Base-by-base conservation (phyloP, 2,329 filamentous ascomycete species). In the Verticillium nubilum region DNA sequence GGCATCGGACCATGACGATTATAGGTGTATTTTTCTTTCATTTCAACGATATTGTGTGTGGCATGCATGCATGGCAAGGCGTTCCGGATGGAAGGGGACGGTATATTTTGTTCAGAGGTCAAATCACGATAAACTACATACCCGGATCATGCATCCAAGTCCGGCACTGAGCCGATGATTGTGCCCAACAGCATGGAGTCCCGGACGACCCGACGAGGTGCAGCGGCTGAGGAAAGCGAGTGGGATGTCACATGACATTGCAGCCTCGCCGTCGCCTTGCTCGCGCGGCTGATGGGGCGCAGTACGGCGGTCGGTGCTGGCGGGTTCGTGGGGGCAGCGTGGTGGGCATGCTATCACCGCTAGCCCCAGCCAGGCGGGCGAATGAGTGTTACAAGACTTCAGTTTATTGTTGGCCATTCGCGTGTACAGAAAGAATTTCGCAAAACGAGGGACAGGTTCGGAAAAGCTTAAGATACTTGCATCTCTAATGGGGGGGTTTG, bases 91-190 rank as follows among this genome's bases (percentile, higher is more conserved):
- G 42, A 47, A 57, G 42, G 54, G 54, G 59, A 58, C 28, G 55
- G 50, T 59, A 57, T 58, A 57, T 59, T 61, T 35, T 62, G 37
- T 60, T 63, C 47, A 59, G 62, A 59, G 58, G 42, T 9, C 42
- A 47, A 47, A 47, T 47, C 60, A 63, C 59, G 61, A 63, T 63
- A 62, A 63, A 63, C 59, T 59, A 62, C 62, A 63, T 62, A 61
- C 62, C 62, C 61, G 57, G 62, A 60, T 55, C 61, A 61, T n/a
- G 60, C 62, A 64, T 64, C 57, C 57, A 47, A 23, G 19, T 25
- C n/a, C n/a, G 19, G 42, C 42, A 47, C n/a, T 23, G 42, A 47
- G 42, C 42, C 52, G 37, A 27, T 42, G 50, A 52, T 57, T 23
- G 25, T 31, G 37, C 33, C 35, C 50, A 56, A 56, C 23, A 12